Conservation (phyloP, 345 rosid species). For the Arabidopsis arenosa region DNA sequence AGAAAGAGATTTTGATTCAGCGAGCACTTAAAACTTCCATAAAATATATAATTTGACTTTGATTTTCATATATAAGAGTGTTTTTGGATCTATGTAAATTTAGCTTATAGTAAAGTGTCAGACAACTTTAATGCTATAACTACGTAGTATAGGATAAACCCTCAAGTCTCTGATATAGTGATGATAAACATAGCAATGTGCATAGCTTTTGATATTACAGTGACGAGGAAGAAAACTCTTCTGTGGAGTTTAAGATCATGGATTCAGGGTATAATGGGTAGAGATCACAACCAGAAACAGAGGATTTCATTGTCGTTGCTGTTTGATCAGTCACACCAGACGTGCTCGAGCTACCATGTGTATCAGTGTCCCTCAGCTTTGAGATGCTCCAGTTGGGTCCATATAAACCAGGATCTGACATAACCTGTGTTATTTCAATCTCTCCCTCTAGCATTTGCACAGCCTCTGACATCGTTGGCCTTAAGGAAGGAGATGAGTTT, state of each 20-base stretch:
- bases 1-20: background rate
- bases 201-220: background rate
- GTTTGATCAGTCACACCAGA: constrained; percentile 25
- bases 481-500: constrained; percentile 42
- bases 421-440: constrained; percentile 26
- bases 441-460: constrained; percentile 50
- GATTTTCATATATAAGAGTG: background rate
- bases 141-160: background rate
- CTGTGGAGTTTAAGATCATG: background rate
- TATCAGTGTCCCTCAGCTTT: constrained; percentile 40
- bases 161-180: background rate
- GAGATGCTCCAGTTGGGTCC: constrained; percentile 41
- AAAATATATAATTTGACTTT: background rate
- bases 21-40: background rate
- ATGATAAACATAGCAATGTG: background rate
- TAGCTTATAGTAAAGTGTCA: background rate
- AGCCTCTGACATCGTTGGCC: constrained; percentile 53
- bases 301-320: constrained; percentile 4
- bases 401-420: constrained; percentile 36
- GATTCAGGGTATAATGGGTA: constrained; percentile 34
- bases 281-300: constrained; percentile 22
- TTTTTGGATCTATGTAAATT: background rate
- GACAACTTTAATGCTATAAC: background rate
- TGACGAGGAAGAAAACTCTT: background rate
- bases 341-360: constrained; percentile 25